Percentiles rank a stretch among this genome's conserved stretches.
Conservation (phyloP, 148 eudicot genomes). For the Amaranthus palmeri region DNA sequence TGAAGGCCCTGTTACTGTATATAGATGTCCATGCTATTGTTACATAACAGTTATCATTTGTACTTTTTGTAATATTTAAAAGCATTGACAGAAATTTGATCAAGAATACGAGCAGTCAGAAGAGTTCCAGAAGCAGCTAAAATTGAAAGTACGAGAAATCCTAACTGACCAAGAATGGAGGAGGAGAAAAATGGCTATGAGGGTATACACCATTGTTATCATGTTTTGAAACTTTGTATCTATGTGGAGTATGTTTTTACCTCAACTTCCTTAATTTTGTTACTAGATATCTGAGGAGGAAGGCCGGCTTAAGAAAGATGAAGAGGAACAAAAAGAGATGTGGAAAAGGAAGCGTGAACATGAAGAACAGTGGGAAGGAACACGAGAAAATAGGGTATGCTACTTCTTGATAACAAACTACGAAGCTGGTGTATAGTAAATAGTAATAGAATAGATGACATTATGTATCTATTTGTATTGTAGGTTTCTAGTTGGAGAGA, state of each 20-base stretch:
- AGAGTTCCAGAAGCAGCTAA: slow-evolving; percentile 77
- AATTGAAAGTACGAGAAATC: slow-evolving; percentile 86
- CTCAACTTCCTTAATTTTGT: neutral
- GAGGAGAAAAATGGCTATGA: slow-evolving; percentile 92
- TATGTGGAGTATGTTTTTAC: neutral
- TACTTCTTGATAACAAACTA: too few relatives aligned
- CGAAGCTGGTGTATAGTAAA: too few relatives aligned
- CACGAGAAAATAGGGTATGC: slow-evolving; percentile 83
- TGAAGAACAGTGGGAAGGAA: slow-evolving; percentile 99
- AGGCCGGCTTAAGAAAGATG: slow-evolving; percentile 93
- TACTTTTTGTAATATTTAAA: too few relatives aligned
- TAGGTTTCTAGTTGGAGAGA: slow-evolving; percentile 99
- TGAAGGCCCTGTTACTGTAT: too few relatives aligned
- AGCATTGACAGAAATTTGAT: slow-evolving; percentile 48
- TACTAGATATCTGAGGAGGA: slow-evolving; percentile 91
- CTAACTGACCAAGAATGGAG: slow-evolving; percentile 97
- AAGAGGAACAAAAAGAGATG: slow-evolving; percentile 85
- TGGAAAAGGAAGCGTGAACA: slow-evolving; percentile 98
- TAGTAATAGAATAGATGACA: too few relatives aligned
- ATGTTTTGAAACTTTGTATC: neutral
- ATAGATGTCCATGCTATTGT: too few relatives aligned
- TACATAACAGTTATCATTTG: too few relatives aligned
- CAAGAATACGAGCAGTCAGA: slow-evolving; percentile 64
- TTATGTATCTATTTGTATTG: neutral
- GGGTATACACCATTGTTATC: slow-evolving; percentile 35